Evolutionary conservation across 306 rosid species (phyloP).

Genomic region (Begonia peltatifolia): DNA sequence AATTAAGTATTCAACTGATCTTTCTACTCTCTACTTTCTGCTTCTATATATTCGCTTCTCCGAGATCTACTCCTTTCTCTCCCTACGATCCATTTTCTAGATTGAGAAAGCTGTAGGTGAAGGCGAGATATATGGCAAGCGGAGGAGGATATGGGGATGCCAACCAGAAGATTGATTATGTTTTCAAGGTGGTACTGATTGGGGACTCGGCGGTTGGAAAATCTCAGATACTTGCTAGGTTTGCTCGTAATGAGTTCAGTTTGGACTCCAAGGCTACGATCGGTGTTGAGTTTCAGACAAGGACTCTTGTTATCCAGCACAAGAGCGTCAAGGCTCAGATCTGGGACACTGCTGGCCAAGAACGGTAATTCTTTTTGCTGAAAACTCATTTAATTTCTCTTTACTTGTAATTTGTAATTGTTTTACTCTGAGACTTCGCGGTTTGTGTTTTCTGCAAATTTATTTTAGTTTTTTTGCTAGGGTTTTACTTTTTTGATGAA

Average conservation of each 20-base stretch:
- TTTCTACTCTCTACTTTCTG: too few species aligned
- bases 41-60: too few species aligned
- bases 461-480: too few species aligned
- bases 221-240: conserved; percentile 86
- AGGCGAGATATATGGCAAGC: conserved; percentile 38
- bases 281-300: conserved; percentile 94
- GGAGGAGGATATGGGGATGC: conserved; percentile 66
- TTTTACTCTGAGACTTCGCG: too few species aligned
- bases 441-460: too few species aligned
- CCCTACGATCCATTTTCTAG: too few species aligned
- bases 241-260: conserved; percentile 91
- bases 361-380: conserved; percentile 39
- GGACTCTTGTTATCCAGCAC: conserved; percentile 71
- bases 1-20: too few species aligned
- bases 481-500: too few species aligned
- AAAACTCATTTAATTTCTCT: not conserved
- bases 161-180: conserved; percentile 87
- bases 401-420: too few species aligned
- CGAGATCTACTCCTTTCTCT: too few species aligned
- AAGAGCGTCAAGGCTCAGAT: conserved; percentile 99
- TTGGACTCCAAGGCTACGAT: conserved; percentile 94
- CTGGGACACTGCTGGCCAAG: conserved; percentile 99
- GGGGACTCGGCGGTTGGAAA: conserved; percentile 99
- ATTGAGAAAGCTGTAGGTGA: not conserved
- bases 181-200: conserved; percentile 89